Base-by-base conservation (phyloP, 2,329 filamentous ascomycete genomes). In the Fonsecaea monophora region DNA sequence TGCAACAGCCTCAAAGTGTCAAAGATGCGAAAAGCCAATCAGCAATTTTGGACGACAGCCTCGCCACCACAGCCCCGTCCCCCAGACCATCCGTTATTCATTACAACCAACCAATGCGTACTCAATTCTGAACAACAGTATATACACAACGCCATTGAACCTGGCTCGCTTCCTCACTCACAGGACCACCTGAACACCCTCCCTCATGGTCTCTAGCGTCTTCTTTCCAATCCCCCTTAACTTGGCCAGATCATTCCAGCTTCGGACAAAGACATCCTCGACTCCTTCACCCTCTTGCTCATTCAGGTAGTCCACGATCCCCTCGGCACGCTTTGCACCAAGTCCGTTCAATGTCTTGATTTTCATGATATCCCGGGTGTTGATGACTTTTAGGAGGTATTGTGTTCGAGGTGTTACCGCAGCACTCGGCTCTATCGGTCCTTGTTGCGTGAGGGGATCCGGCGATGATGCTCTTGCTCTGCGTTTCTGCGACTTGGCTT, bases 341-440 rank as follows among this genome's bases (percentile, higher is more conserved):
- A 84, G 78, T 12, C 82, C 82, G 61, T 80, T 81, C 7, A 83
- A 75, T 9, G 80, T 69, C 70, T 80, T 81, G 68, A 83, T 83
- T 70, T 80, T 78, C 58, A 73, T 75, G 15, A 82, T 72, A 58
- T 83, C 79, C 7, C 81, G 74, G 1, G 79, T 79, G 68, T 83
- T 83, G 68, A 83, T 78, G 40, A 82, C 76, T 9, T 78, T 78
- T 5, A 83, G 75, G 9, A 83, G 75, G 53, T 80, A 77, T 48
- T 76, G 72, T 10, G 80, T 82, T 15, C 81, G 78, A 18, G 82
- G 81, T 1, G 81, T 81, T 7, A 76, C 64, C 0, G 70, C 66
- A 53, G 73, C 70, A 34, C 73, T 65, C 13, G 69, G 67, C 35
- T 69, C 66, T 12, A 15, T n/a, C 8, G 60, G 4, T 45, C 45